Evolutionary conservation across 495 filamentous ascomycete species (phyloP).

Genomic region (Tuber magnatum): DNA sequence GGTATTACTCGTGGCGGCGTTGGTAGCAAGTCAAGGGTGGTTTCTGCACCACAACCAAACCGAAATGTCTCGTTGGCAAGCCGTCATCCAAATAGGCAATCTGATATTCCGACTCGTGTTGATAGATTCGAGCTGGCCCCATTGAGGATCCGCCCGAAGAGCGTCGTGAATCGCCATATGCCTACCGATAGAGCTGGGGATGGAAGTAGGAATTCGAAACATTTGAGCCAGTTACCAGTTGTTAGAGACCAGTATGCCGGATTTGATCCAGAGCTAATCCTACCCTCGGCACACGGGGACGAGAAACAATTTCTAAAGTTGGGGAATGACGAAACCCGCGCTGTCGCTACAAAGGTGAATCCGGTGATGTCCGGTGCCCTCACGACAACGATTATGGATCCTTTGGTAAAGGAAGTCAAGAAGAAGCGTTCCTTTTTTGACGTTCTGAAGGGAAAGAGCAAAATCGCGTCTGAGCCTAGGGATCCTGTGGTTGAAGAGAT

Average conservation of each 20-base stretch:
- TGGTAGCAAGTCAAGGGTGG: constrained; percentile 12
- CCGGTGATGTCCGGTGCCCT: not conserved
- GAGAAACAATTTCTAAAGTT: not conserved
- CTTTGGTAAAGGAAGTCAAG: constrained; percentile 10
- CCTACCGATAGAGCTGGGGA: not conserved
- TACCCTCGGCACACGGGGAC: not conserved
- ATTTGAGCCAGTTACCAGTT: not conserved
- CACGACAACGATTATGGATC: not conserved
- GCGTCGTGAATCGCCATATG: not conserved
- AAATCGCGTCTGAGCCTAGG: not conserved
- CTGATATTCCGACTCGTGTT: not conserved
- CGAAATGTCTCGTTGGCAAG: not conserved
- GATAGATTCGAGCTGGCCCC: constrained; percentile 7
- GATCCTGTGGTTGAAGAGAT: constrained; percentile 7
- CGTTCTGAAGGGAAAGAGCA: constrained; percentile 23
- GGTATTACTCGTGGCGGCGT: constrained; percentile 7
- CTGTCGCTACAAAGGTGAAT: not conserved
- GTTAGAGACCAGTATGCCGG: not conserved
- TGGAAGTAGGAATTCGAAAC: not conserved
- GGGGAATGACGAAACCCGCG: not conserved
- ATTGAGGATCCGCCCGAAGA: constrained; percentile 9
- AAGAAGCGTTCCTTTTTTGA: constrained; percentile 32
- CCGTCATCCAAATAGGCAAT: not conserved
- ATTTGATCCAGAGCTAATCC: not conserved
- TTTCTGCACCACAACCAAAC: constrained; percentile 26